phyloP scores from a whole-genome alignment of 78 protist genomes.

The Dictyostelium citrinum region DNA sequence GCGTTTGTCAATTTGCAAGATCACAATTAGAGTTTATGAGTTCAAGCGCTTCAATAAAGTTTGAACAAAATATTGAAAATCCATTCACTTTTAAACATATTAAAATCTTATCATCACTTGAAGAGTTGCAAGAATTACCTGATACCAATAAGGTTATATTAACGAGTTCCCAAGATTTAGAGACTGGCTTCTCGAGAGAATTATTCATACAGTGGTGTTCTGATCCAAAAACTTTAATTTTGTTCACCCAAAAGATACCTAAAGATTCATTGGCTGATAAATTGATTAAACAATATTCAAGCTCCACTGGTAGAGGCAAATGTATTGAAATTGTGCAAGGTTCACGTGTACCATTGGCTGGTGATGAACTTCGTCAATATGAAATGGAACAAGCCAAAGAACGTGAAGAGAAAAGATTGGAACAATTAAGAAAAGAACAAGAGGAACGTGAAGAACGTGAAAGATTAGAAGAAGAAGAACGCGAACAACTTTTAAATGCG shows the following conservation, averaged over 20 bases:
- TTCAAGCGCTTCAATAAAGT: background rate
- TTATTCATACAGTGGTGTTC: conserved; percentile 60
- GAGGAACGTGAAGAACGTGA: conserved; percentile 36
- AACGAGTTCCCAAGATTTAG: conserved; percentile 56
- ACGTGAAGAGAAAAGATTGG: conserved; percentile 12
- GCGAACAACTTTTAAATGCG: background rate
- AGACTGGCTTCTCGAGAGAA: conserved; percentile 52
- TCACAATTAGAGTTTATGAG: conserved; percentile 90
- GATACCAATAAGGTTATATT: conserved; percentile 4
- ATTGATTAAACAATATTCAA: background rate
- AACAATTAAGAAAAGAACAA: background rate
- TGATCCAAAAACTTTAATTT: conserved; percentile 19
- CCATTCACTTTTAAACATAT: conserved; percentile 53
- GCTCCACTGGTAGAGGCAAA: background rate
- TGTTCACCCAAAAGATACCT: conserved; percentile 32
- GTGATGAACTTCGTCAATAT: conserved; percentile 42
- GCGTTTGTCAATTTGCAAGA: conserved; percentile 80
- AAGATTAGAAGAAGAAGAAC: background rate
- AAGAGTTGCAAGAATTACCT: background rate
- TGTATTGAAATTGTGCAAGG: background rate
- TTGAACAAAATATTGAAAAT: conserved; percentile 60
- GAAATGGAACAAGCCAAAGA: background rate
- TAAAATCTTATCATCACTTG: conserved; percentile 3
- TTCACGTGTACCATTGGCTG: conserved; percentile 14
- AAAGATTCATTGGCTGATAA: background rate